These are phyloP conservation scores for Hanseniaspora lindneri DNA, from an alignment of 805 yeast species.

Conservation along the genomic window DNA sequence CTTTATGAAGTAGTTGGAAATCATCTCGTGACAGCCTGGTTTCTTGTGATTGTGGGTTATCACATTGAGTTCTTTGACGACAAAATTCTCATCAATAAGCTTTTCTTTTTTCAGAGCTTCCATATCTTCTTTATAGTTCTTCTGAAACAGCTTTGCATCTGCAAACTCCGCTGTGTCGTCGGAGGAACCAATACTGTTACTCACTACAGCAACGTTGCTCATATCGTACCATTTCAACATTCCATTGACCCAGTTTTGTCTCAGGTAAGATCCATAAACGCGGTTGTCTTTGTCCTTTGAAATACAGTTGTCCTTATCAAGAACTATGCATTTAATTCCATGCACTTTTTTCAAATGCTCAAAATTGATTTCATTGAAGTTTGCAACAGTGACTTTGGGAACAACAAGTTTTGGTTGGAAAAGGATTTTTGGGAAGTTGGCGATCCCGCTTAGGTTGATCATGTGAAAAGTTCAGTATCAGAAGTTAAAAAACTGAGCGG, in stretches of 20 bases:
- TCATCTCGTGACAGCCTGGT: conserved; percentile 68
- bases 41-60: conserved; percentile 63
- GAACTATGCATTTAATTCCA: conserved; percentile 59
- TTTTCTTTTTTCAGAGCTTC: conserved; percentile 33
- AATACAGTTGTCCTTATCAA: conserved; percentile 93
- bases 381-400: conserved; percentile 48
- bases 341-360: conserved; percentile 19
- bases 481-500: too few relatives aligned
- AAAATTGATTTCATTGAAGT: conserved; percentile 45
- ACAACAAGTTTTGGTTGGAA: conserved; percentile 55
- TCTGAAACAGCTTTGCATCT: background rate
- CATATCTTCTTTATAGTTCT: conserved; percentile 44
- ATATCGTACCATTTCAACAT: conserved; percentile 40
- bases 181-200: conserved; percentile 85
- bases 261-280: conserved; percentile 62
- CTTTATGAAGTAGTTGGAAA: conserved; percentile 44
- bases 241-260: conserved; percentile 38
- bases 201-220: conserved; percentile 54
- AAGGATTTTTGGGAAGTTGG: conserved; percentile 50
- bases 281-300: conserved; percentile 70
- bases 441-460: conserved; percentile 61
- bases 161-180: conserved; percentile 46
- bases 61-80: conserved; percentile 51
- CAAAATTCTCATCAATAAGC: background rate
- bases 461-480: too few relatives aligned